These are phyloP conservation scores for Chaetomiaceae sp. DNA, from an alignment of 2,329 filamentous ascomycete species.

Conservation along the genomic window DNA sequence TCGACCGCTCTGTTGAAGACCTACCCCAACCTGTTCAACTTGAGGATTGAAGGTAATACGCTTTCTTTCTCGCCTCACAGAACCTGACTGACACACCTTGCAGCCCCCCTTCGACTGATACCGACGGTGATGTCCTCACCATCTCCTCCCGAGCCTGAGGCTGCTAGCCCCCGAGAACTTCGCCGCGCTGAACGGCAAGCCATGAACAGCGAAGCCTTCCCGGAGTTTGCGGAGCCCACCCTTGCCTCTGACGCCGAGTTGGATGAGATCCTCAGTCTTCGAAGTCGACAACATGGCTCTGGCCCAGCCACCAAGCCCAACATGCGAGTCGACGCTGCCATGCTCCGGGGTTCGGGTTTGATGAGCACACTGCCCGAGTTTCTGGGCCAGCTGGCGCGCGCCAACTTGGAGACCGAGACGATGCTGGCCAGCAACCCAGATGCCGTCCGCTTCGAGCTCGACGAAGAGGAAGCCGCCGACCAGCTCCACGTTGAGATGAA, in stretches of 20 bases:
- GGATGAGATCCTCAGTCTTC: conserved; percentile 22
- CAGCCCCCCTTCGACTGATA: conserved; percentile 14
- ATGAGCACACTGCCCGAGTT: conserved; percentile 23
- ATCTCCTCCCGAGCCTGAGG: conserved; percentile 11
- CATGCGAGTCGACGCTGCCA: conserved; percentile 21
- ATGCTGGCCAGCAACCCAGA: conserved; percentile 15
- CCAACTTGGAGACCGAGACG: conserved; percentile 18
- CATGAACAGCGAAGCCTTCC: conserved; percentile 20
- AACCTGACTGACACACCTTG: not conserved
- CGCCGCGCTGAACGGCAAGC: conserved; percentile 10
- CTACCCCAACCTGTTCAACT: conserved; percentile 22
- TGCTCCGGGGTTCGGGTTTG: conserved; percentile 20
- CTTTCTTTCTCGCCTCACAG: too few species aligned
- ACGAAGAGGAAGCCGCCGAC: conserved; percentile 18
- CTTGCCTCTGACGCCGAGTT: conserved; percentile 20
- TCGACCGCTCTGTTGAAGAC: conserved; percentile 12
- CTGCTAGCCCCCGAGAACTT: conserved; percentile 8
- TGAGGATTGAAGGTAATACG: conserved; percentile 11
- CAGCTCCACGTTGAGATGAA: conserved; percentile 23
- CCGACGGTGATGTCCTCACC: conserved; percentile 10
- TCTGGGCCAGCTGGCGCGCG: conserved; percentile 21
- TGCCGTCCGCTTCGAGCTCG: conserved; percentile 20
- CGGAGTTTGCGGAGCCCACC: conserved; percentile 19
- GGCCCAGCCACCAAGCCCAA: conserved; percentile 14
- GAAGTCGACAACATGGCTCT: conserved; percentile 1